Evolutionary conservation across 495 filamentous ascomycete species (phyloP), one percentile per base, ranked within the genome.

Genomic region (Aspergillus funiculosus): DNA sequence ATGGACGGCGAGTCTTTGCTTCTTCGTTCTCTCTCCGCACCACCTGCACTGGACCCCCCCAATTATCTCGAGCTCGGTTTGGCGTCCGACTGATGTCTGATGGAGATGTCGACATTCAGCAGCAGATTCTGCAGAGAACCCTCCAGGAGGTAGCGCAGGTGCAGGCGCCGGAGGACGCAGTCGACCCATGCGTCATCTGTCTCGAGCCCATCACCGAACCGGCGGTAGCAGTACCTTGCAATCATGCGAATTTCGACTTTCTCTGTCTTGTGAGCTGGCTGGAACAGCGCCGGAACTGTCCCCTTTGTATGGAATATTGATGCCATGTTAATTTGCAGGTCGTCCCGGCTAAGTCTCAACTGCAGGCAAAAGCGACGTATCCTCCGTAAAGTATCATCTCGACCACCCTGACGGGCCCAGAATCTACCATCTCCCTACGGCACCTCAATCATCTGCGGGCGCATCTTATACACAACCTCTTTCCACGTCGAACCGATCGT

Each of bases 191-290:
- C 50, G 73, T 77, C 28, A 76, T 77, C 57, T 95, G 89, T 60
- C 77, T 94, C 37, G 83, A 89, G 46, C 57, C 65, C 34, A 72
- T 94, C 62, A 78, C 81, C 4, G 86, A 91, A 53, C 67, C 79
- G 27, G 85, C 83, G 44, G 65, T 81, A 13, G 79, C 85, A 4
- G 66, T 75, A 27, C 87, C 88, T 13, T 95, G 89, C 74, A 72
- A 74, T 14, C 89, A 95, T 71, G 62, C 75, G 35, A 81, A 79
- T 54, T 94, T 92, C 60, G 87, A 94, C 66, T 90, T 87, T 60
- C 55, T 89, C 9, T 95, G 89, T 56, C 76, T 94, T 7, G 60
- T 86, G 14, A 89, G 78, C 66, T 94, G 89, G 89, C 67, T 90
- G 10, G 77, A 91, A 53, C 73, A 88, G 56, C 77, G 77, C 18